Base-by-base conservation (phyloP, 306 rosid species). In the Rosa persica region DNA sequence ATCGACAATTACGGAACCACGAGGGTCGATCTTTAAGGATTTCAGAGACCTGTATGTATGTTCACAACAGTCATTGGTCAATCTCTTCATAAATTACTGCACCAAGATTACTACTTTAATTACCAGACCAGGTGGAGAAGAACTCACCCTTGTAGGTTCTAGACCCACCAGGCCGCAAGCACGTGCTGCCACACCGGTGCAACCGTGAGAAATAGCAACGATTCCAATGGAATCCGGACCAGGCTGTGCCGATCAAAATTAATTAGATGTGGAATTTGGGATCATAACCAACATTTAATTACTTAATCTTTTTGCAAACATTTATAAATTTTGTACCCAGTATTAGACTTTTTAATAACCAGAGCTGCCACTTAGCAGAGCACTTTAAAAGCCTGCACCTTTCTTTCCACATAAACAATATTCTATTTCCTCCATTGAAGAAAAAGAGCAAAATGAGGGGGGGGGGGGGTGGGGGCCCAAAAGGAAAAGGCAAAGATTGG, bases 211-310 rank as follows among this genome's bases (percentile, higher is more conserved):
- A 86, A 95, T 95, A 84, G 98, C 99, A 91, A 95, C 91, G 97
- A 95, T 95, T 95, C 99, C 99, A 87, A 95, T 93, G 98, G 99
- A 95, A 95, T 95, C 99, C 99, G 99, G 99, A 95, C 99, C 99
- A 95, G 99, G 99, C 99, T 95, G 89, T 89, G 80, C 76, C 73
- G 67, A 79, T 75, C 23, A 62, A 58, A 75, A 46, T n/a, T 1
- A 19, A 12, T 76, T 12, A 76, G 72, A 36, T 19, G 19, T 20
- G 38, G 51, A 60, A 22, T 11, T 74, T 55, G 34, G 54, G 51
- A 57, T 44, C 42, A 43, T 22, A n/a, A 20, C 73, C 38, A 68
- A 68, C 15, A 42, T 5, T 10, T 68, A 42, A 40, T 43, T 68
- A 42, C 20, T 68, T n/a, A 67, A 40, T 40, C 4, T 4, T 39